Conservation (phyloP, 2,329 filamentous ascomycete species). For the Emmonsiellopsis sp. region DNA sequence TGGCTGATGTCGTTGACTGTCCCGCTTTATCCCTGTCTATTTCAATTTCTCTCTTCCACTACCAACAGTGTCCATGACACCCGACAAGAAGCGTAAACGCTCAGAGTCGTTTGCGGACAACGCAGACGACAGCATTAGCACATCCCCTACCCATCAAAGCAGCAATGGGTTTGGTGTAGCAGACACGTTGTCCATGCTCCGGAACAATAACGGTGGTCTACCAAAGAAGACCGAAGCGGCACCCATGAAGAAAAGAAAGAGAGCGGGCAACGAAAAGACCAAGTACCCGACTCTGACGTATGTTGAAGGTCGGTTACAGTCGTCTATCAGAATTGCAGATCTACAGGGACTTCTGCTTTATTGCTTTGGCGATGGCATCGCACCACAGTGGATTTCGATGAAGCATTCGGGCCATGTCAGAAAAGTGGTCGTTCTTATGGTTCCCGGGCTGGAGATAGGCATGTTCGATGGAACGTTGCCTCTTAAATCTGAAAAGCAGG, state of each 20-base stretch:
- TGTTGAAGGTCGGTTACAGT: conserved; percentile 44
- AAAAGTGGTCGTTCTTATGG: conserved; percentile 83
- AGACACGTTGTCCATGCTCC: conserved; percentile 1
- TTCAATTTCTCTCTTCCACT: background rate
- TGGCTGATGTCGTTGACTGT: too few relatives aligned
- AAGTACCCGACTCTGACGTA: conserved; percentile 48
- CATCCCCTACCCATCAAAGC: conserved; percentile 8
- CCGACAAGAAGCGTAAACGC: conserved; percentile 27
- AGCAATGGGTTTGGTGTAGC: conserved; percentile 6
- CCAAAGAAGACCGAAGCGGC: conserved; percentile 8
- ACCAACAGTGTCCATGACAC: conserved; percentile 12
- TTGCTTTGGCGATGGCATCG: conserved; percentile 51
- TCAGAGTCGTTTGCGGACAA: conserved; percentile 14
- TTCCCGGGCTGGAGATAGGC: conserved; percentile 79
- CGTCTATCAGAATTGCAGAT: conserved; percentile 49
- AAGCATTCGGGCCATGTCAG: conserved; percentile 47
- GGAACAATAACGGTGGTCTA: background rate
- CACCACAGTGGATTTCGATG: conserved; percentile 56
- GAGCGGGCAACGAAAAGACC: conserved; percentile 32
- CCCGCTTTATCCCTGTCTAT: background rate
- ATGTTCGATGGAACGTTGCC: conserved; percentile 64
- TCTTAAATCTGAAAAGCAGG: conserved; percentile 19
- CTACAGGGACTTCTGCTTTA: conserved; percentile 52
- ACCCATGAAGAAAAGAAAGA: conserved; percentile 23
- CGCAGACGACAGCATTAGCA: conserved; percentile 16